Conservation (phyloP, 345 rosid species). For the Bretschneidera sinensis region DNA sequence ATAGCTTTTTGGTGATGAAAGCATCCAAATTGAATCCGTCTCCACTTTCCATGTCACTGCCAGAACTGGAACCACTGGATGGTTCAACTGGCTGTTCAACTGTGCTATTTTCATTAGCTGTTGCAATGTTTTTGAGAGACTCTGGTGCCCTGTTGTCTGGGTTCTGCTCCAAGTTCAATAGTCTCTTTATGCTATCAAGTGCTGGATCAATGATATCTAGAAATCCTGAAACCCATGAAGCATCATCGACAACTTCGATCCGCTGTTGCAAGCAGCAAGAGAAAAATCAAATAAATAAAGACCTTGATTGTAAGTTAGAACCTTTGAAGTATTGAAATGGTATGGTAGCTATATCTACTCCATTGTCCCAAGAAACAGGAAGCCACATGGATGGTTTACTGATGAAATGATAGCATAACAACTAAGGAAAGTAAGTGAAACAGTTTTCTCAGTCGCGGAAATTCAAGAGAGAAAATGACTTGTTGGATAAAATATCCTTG, state of each 20-base stretch:
- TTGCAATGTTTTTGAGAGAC: constrained; percentile 22
- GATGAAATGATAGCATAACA: neutral
- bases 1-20: constrained; percentile 47
- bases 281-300: neutral
- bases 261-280: constrained; percentile 36
- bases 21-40: constrained; percentile 57
- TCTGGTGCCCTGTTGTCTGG: constrained; percentile 27
- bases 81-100: constrained; percentile 16
- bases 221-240: constrained; percentile 87
- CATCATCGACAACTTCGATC: constrained; percentile 88
- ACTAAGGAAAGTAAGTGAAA: neutral
- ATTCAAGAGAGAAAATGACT: neutral
- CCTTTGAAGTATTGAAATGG: neutral
- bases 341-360: no score
- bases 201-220: constrained; percentile 86
- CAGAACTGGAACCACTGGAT: constrained; percentile 20
- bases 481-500: neutral
- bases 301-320: no score
- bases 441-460: neutral
- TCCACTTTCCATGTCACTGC: constrained; percentile 27
- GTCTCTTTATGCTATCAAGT: constrained; percentile 76
- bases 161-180: constrained; percentile 63
- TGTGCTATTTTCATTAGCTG: constrained; percentile 18
- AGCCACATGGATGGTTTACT: neutral
- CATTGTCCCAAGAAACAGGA: neutral